These are phyloP conservation scores for Helicocarpus griseus DNA, from an alignment of 2,329 filamentous ascomycete species.

Conservation along the genomic window DNA sequence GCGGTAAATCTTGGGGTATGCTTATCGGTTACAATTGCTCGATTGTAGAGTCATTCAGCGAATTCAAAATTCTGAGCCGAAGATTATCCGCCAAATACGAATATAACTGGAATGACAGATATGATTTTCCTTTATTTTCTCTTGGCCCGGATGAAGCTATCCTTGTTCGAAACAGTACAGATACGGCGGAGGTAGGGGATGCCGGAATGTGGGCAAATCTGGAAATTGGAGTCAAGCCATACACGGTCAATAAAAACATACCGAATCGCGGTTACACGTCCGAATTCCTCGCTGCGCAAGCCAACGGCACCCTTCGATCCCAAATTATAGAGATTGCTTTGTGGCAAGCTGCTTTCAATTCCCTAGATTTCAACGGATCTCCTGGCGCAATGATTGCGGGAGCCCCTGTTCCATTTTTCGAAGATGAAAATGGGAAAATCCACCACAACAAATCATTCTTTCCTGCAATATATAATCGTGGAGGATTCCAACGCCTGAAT, in stretches of 20 bases:
- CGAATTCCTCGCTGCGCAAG: not conserved
- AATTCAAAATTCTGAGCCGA: constrained; percentile 4
- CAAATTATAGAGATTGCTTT: not conserved
- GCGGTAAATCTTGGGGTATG: constrained; percentile 6
- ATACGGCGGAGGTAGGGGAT: too few relatives aligned
- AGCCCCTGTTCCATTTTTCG: too few relatives aligned
- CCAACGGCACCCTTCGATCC: not conserved
- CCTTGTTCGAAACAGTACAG: too few relatives aligned
- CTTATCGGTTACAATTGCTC: constrained; percentile 7
- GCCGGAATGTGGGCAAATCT: too few relatives aligned
- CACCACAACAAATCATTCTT: not conserved
- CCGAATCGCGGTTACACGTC: not conserved
- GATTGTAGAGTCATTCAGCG: constrained; percentile 3
- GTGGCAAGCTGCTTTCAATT: not conserved
- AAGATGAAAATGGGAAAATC: too few relatives aligned
- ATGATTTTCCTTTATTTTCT: not conserved
- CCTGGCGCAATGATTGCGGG: too few relatives aligned
- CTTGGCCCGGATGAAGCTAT: too few relatives aligned
- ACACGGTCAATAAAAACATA: not conserved
- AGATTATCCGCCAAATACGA: not conserved
- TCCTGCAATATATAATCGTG: not conserved
- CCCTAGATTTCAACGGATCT: too few relatives aligned
- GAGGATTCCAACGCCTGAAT: not conserved
- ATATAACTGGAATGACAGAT: not conserved
- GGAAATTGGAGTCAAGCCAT: not conserved